A percentile compares a stretch with the other conserved stretches of the same genome.
phyloP scores from a whole-genome alignment of 164 flowering plant genomes.

The Kalanchoe fedtschenkoi region DNA sequence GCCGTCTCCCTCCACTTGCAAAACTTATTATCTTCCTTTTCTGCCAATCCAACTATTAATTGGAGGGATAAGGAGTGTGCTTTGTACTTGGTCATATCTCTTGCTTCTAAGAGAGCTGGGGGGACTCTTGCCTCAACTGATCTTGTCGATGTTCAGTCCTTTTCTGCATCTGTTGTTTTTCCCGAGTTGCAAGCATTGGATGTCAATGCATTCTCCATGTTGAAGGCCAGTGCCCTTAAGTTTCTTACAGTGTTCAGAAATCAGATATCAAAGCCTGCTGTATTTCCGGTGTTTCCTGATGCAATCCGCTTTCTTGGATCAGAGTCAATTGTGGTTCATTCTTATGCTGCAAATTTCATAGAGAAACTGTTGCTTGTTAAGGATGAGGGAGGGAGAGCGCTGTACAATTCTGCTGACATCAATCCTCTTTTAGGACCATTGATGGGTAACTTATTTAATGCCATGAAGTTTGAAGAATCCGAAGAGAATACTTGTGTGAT shows the following conservation, averaged over 20 bases:
- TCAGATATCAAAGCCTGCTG: slow-evolving; percentile 52
- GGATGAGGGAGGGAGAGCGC: slow-evolving; percentile 58
- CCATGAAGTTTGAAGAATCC: slow-evolving; percentile 69
- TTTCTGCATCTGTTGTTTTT: slow-evolving; percentile 55
- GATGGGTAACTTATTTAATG: slow-evolving; percentile 68
- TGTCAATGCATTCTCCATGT: slow-evolving; percentile 67
- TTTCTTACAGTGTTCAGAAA: slow-evolving; percentile 72
- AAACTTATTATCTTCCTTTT: slow-evolving; percentile 39
- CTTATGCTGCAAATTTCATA: slow-evolving; percentile 91
- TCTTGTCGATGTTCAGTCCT: slow-evolving; percentile 65
- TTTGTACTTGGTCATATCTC: slow-evolving; percentile 83
- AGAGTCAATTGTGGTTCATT: slow-evolving; percentile 90
- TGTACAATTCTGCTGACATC: slow-evolving; percentile 53
- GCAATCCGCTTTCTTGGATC: slow-evolving; percentile 56
- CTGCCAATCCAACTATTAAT: slow-evolving; percentile 51
- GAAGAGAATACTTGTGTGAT: slow-evolving; percentile 84
- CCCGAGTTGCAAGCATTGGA: slow-evolving; percentile 75
- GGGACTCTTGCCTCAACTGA: slow-evolving; percentile 61
- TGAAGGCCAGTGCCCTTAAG: slow-evolving; percentile 86
- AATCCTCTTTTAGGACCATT: slow-evolving; percentile 39
- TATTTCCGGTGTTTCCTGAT: slow-evolving; percentile 49
- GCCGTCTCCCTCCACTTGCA: slow-evolving; percentile 60
- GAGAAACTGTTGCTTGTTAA: slow-evolving; percentile 86
- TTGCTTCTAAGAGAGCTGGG: slow-evolving; percentile 64
- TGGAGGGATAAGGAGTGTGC: slow-evolving; percentile 98